phyloP scores from a whole-genome alignment of 331 rosid genomes.

The Rhamnella rubrinervis region DNA sequence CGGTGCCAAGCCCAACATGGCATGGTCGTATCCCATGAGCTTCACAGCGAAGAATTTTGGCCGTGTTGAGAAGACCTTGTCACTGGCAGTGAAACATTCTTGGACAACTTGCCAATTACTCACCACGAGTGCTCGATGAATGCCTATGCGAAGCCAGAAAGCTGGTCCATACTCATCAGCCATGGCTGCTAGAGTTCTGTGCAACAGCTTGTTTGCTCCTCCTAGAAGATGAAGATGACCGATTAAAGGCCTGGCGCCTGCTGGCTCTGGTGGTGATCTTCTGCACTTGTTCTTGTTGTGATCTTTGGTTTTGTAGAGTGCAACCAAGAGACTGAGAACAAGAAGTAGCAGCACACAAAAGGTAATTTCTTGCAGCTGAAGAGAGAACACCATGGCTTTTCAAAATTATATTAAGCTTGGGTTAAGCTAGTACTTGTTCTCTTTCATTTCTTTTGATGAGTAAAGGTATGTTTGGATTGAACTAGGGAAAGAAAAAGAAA shows the following conservation, averaged over 20 bases:
- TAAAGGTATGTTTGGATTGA: too few species aligned
- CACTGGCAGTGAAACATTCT: neutral
- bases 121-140: neutral
- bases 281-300: neutral
- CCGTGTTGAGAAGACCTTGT: neutral
- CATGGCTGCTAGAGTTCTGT: neutral
- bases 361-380: neutral
- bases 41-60: neutral
- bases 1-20: slow-evolving; percentile 5
- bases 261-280: neutral
- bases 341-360: neutral
- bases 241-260: neutral
- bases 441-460: too few species aligned
- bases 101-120: neutral
- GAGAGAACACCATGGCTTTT: neutral
- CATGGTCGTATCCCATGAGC: slow-evolving; percentile 12
- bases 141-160: neutral
- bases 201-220: neutral
- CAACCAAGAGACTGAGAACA: neutral
- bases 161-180: neutral
- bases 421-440: too few species aligned
- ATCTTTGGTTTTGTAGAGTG: neutral
- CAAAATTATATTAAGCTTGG: too few species aligned
- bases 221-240: slow-evolving; percentile 4
- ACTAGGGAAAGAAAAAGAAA: too few species aligned